Base-by-base conservation (phyloP, 2,329 filamentous ascomycete genomes). In the Cercospora zeina region DNA sequence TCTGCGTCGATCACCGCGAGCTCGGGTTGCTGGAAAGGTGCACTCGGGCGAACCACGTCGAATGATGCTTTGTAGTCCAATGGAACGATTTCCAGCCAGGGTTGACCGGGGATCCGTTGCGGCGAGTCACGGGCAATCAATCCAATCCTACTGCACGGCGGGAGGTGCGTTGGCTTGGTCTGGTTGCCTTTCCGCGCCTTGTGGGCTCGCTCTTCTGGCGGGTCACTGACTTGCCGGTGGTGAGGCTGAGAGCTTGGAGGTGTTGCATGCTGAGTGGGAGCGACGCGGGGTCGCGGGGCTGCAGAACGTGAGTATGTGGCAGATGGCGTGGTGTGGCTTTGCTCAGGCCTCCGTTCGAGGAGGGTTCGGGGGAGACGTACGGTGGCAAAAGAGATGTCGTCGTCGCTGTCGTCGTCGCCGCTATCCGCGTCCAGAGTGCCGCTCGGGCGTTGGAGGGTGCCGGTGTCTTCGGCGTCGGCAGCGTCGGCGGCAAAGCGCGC, bases 161-260 rank as follows among this genome's bases (percentile, higher is more conserved):
- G 33, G 62, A 56, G 21, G 62, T 58, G 5, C 49, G 64, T 42
- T 62, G 62, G 54, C 63, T 69, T 42, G 67, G 62, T 30, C 34
- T 54, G 54, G 59, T 47, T 53, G 56, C 58, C 58, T 62, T 54
- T 51, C 27, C 47, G n/a, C 54, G 54, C 27, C 50, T 62, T 34
- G 34, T 45, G 37, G 57, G 27, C 51, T 50, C 42, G 61, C 10
- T 51, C 45, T 34, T 34, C 49, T 34, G 49, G 49, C 27, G 49
- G 54, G 39, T 59, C 30, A 19, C 31, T 39, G 56, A 34, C 11
- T 16, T 50, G 30, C 55, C 56, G 56, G 54, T 33, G 2, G 54
- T 65, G 75, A 72, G 37, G 68, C 77, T 73, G 21, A 80, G 71
- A 34, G 76, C 75, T 61, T 73, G 74, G 2, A 77, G 62, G 59